Evolutionary conservation across 768 basidiomycete species (phyloP), one percentile per base, ranked within the genome.

Genomic region (Termitomyces sp.): DNA sequence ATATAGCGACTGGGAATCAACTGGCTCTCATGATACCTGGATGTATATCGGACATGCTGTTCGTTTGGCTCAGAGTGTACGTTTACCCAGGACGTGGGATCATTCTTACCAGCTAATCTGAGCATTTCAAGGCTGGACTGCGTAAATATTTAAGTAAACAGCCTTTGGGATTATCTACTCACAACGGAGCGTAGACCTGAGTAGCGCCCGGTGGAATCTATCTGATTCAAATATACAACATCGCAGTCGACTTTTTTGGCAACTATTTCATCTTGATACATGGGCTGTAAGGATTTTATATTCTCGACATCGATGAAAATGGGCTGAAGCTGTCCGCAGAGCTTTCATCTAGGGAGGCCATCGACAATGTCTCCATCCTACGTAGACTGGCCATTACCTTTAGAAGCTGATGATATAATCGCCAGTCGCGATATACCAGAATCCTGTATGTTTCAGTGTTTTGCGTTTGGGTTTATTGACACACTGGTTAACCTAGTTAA

Each of bases 191-290:
- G 24, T 51, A 89, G 87, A 89, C 67, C 72, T 88, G 37, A 79
- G 86, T 57, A 78, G 83, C 52, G 72, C 76, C 6, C 76, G 84
- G 30, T 90, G 87, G 83, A 79, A 82, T 31, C 73, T 90, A 6
- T 73, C 77, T 18, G 73, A 77, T 30, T 69, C 71, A 22, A 68
- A 75, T 42, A 67, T 73, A 18, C 74, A 83, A 58, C 73, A 76
- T 56, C 81, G 88, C 18, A 79, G 75, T 55, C 75, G 75, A 22
- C 71, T 86, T 12, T 89, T 89, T 66, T 91, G 88, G 86, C 81
- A 86, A 50, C 68, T 89, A n/a, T 89, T 86, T 65, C 63, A 75
- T 27, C 67, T 81, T 31, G 89, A 90, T 64, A 84, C 85, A 0
- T 83, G 81, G 78, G 70, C 81, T 41, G 89, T 90, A 64, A 49